Evolutionary conservation across 768 basidiomycete genomes (phyloP).

Genomic region (Boletus subparvulus): DNA sequence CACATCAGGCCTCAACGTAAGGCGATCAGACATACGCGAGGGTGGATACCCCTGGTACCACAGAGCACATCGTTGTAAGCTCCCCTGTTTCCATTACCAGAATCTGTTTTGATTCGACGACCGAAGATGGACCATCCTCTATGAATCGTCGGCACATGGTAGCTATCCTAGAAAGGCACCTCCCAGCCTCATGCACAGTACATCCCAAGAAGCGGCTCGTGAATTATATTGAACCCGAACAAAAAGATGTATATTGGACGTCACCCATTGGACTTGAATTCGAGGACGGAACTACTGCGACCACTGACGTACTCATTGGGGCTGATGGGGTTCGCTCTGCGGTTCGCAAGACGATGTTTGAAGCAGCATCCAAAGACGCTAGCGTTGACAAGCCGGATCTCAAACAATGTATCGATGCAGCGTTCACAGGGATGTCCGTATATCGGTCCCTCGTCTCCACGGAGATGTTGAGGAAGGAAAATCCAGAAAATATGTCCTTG

Average conservation of each 20-base stretch:
- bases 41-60: too few species aligned
- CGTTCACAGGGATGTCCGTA: constrained; percentile 41
- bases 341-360: constrained; percentile 27
- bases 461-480: constrained; percentile 26
- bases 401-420: constrained; percentile 25
- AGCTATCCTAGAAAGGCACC: constrained; percentile 13
- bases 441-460: constrained; percentile 41
- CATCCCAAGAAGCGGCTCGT: constrained; percentile 21
- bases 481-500: constrained; percentile 25
- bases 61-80: too few species aligned
- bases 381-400: neutral
- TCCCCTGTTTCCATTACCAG: neutral
- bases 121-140: constrained; percentile 3
- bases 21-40: neutral
- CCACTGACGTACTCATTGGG: constrained; percentile 44
- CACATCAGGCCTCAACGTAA: neutral
- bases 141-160: constrained; percentile 27
- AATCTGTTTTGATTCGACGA: neutral
- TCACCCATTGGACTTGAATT: constrained; percentile 11
- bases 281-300: constrained; percentile 17
- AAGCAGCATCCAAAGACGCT: constrained; percentile 5
- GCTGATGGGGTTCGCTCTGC: constrained; percentile 44
- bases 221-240: constrained; percentile 9
- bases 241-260: constrained; percentile 36
- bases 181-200: constrained; percentile 20